Conservation (phyloP, 352 stramenopile species). For the Phytopythium ostracodes region DNA sequence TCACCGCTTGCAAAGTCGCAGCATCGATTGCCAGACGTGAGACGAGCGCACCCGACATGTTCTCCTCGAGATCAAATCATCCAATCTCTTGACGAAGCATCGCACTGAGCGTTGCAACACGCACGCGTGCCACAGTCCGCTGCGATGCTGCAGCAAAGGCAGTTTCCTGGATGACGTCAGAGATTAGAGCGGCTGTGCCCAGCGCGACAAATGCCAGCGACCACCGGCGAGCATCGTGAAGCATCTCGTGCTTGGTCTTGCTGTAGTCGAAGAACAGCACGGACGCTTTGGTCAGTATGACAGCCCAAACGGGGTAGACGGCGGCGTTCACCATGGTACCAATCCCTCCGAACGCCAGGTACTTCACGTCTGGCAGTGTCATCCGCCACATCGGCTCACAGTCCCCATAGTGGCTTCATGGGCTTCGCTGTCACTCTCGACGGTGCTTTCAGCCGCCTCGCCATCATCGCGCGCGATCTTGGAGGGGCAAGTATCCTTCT, state of each 20-base stretch:
- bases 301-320: constrained; percentile 52
- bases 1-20: constrained; percentile 71
- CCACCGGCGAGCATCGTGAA: constrained; percentile 33
- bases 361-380: constrained; percentile 33
- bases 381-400: constrained; percentile 14
- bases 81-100: constrained; percentile 78
- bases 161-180: constrained; percentile 49
- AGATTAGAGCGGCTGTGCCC: constrained; percentile 27
- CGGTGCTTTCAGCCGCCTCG: not conserved
- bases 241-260: constrained; percentile 49
- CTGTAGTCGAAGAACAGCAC: constrained; percentile 47
- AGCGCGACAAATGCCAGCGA: constrained; percentile 42
- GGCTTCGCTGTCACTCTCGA: constrained; percentile 8
- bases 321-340: constrained; percentile 34
- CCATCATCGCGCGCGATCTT: not conserved
- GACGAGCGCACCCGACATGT: constrained; percentile 67
- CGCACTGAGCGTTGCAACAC: constrained; percentile 39
- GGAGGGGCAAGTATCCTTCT: not conserved
- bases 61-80: constrained; percentile 78
- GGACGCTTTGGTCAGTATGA: constrained; percentile 43
- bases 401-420: constrained; percentile 39
- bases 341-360: constrained; percentile 24
- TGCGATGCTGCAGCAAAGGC: constrained; percentile 56
- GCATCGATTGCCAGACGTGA: constrained; percentile 72
- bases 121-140: constrained; percentile 52